Evolutionary conservation across 1,284 basidiomycete species (phyloP).

Genomic region (Phlebopus sp.): DNA sequence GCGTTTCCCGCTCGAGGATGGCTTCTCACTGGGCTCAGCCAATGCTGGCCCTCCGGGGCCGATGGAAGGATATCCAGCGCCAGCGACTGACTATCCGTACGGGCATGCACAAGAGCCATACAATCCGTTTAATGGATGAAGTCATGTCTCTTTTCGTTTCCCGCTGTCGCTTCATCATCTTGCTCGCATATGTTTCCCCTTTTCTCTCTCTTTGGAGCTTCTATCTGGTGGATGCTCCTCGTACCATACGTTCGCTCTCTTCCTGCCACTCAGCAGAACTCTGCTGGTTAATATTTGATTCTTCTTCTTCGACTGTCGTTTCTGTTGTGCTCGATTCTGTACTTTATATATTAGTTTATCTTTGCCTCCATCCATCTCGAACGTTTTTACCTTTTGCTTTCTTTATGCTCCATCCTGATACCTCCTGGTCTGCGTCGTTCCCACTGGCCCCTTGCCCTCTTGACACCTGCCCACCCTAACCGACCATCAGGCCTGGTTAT

Average conservation of each 20-base stretch:
- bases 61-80: conserved; percentile 16
- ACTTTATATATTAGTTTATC: conserved; percentile 1
- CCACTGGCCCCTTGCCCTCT: too few species aligned
- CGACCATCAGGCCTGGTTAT: too few species aligned
- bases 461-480: too few species aligned
- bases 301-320: background rate
- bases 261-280: too few species aligned
- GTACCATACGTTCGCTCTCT: too few species aligned
- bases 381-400: background rate
- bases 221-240: too few species aligned
- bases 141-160: background rate
- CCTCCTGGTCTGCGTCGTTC: too few species aligned
- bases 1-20: conserved; percentile 20
- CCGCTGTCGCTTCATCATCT: too few species aligned
- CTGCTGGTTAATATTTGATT: too few species aligned
- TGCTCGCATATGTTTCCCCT: too few species aligned
- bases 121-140: conserved; percentile 16
- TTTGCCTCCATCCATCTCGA: conserved; percentile 4
- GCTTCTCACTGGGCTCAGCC: conserved; percentile 16
- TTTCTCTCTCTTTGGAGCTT: too few species aligned
- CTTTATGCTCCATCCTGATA: background rate
- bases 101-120: conserved; percentile 27
- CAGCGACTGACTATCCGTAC: conserved; percentile 24
- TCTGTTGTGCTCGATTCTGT: conserved; percentile 10
- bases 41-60: conserved; percentile 12